Evolutionary conservation across 1,284 basidiomycete genomes (phyloP).

Genomic region (Cystobasidium slooffiae): DNA sequence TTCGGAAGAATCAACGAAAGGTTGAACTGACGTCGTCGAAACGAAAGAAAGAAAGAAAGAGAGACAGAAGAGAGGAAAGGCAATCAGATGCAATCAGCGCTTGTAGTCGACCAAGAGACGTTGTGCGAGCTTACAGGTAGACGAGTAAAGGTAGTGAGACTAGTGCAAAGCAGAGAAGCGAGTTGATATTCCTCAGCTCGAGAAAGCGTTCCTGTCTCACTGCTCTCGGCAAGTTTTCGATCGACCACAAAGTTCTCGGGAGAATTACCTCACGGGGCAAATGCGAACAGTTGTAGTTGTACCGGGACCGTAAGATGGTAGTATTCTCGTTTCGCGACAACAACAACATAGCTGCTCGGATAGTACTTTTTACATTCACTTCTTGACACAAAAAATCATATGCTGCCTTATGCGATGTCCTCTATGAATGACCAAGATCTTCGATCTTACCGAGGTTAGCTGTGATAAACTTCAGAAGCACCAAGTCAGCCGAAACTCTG

Average conservation of each 20-base stretch:
- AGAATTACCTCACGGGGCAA: not conserved
- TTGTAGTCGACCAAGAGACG: not conserved
- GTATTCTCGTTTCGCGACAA: not conserved
- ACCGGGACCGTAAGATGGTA: not conserved
- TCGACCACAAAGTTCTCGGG: not conserved
- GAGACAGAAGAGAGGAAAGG: not conserved
- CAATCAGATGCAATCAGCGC: not conserved
- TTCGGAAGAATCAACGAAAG: constrained; percentile 4
- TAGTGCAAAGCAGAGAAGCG: no score
- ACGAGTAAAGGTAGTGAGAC: no score
- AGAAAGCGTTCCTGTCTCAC: no score
- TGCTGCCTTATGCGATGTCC: not conserved
- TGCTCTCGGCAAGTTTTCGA: constrained; percentile 3
- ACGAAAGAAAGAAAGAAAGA: not conserved
- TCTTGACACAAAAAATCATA: not conserved
- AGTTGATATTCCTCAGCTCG: no score
- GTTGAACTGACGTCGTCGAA: constrained; percentile 3
- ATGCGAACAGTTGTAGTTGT: not conserved
- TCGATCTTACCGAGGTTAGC: constrained; percentile 2
- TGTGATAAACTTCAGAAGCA: constrained; percentile 1
- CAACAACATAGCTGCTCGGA: not conserved
- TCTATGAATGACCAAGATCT: not conserved
- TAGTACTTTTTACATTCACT: no score
- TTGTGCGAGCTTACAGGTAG: no score
- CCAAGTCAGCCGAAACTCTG: not conserved